phyloP scores from a whole-genome alignment of 805 yeast species.

The Blastobotrys terrestris region DNA sequence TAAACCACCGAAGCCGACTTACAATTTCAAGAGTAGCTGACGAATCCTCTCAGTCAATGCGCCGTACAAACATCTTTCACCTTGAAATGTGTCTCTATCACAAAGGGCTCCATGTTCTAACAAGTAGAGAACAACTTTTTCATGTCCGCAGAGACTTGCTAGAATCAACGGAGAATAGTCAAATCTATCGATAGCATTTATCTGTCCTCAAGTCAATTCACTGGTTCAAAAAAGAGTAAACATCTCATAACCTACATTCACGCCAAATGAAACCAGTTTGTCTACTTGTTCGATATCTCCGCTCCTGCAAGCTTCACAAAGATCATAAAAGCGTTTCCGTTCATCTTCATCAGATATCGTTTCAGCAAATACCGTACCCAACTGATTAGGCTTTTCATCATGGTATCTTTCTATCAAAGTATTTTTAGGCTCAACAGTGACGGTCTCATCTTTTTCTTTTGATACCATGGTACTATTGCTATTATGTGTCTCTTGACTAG shows the following conservation, averaged over 20 bases:
- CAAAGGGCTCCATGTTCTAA: slow-evolving; percentile 67
- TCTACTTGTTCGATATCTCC: slow-evolving; percentile 68
- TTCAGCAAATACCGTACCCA: not conserved
- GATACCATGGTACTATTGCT: not conserved
- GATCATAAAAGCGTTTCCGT: slow-evolving; percentile 28
- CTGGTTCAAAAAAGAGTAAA: not conserved
- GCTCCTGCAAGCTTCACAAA: slow-evolving; percentile 59
- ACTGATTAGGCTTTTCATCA: not conserved
- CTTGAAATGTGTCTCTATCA: slow-evolving; percentile 76
- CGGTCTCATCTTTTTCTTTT: not conserved
- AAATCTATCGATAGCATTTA: slow-evolving; percentile 59
- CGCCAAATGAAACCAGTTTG: slow-evolving; percentile 46
- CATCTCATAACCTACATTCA: slow-evolving; percentile 24
- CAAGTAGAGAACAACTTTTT: slow-evolving; percentile 51
- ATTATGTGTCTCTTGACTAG: too few relatives aligned
- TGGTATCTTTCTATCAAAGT: slow-evolving; percentile 6
- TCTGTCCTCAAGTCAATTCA: slow-evolving; percentile 11
- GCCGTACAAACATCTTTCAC: slow-evolving; percentile 72
- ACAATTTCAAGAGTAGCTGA: slow-evolving; percentile 44
- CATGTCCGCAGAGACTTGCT: slow-evolving; percentile 73
- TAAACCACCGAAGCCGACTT: too few relatives aligned
- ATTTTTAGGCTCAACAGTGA: slow-evolving; percentile 6
- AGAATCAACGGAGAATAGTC: slow-evolving; percentile 70
- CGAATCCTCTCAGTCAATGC: slow-evolving; percentile 66
- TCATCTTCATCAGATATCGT: slow-evolving; percentile 1